Evolutionary conservation across 768 basidiomycete genomes (phyloP).

Genomic region (Mycena crocata): DNA sequence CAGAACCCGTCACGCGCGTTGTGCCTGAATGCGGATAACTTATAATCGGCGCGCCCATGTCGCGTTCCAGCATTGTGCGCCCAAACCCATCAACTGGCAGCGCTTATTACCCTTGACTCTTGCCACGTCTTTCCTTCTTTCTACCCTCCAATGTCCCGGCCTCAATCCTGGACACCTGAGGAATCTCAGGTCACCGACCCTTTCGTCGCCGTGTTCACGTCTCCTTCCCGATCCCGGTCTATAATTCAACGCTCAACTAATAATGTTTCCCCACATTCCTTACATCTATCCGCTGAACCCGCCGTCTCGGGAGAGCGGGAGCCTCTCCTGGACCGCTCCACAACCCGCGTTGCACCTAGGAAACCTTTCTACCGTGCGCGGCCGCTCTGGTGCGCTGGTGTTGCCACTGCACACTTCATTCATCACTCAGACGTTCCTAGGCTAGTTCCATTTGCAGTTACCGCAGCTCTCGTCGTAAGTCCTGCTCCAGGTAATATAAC

Average conservation of each 20-base stretch:
- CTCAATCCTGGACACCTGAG: slow-evolving; percentile 24
- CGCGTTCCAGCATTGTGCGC: slow-evolving; percentile 9
- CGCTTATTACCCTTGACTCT: not conserved
- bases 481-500: not conserved
- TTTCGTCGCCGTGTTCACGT: slow-evolving; percentile 31
- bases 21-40: not conserved
- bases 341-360: slow-evolving; percentile 33
- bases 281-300: slow-evolving; percentile 7
- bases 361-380: slow-evolving; percentile 67
- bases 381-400: slow-evolving; percentile 57
- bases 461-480: slow-evolving; percentile 74
- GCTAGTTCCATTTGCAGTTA: slow-evolving; percentile 83
- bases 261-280: slow-evolving; percentile 23
- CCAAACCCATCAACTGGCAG: not conserved
- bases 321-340: slow-evolving; percentile 17
- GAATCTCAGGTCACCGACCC: slow-evolving; percentile 31
- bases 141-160: slow-evolving; percentile 25
- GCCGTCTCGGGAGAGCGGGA: slow-evolving; percentile 20
- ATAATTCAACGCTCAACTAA: slow-evolving; percentile 18
- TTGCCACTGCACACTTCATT: not conserved
- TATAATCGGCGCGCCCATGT: slow-evolving; percentile 19
- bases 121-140: slow-evolving; percentile 15
- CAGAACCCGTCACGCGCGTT: no score
- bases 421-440: slow-evolving; percentile 48
- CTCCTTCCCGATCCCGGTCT: slow-evolving; percentile 25